Base-by-base conservation (phyloP, 305 asterid species). In the Plantago coronopus region DNA sequence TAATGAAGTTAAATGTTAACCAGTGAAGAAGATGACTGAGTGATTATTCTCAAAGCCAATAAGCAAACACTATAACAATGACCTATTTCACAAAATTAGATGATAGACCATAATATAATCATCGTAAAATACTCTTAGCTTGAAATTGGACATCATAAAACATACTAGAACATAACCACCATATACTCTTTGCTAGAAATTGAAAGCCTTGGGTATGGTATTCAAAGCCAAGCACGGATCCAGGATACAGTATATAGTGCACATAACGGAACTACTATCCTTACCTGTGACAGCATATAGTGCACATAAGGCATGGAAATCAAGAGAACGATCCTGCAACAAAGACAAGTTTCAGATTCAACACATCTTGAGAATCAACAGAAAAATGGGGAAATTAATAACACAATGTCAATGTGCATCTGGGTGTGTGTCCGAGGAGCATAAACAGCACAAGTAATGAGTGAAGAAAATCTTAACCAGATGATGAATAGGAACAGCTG, bases 401-500 rank as follows among this genome's bases (percentile, higher is more conserved):
- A 34, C 40, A 8, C 40, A 34, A 7, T 34, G 11, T 34, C 40
- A 7, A 34, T 34, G 40, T 34, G 40, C 40, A 34, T 34, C 40
- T 34, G 40, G 40, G 12, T 7, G 12, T 12, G 9, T 34, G 40
- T 34, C 13, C 13, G 40, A 70, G 67, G 46, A 53, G 60, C 59
- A 53, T 16, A 72, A 31, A 53, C 40, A 46, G 48, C 19, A 53
- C 58, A 46, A 25, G 22, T 58, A 54, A 34, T 23, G 59, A 29
- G 34, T 27, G 59, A 54, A 64, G 17, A 67, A 68, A 49, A 64
- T 68, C 69, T 90, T 70, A 75, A 90, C 97, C 95, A 90, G 84
- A 79, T 90, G 97, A 66, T 90, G 97, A 72, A 90, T 85, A 42
- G 97, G 97, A 70, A 90, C 96, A 56, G 89, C 80, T 46, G 83